These are phyloP conservation scores for Pythium scleroteichum DNA, from an alignment of 352 stramenopile species.

Conservation along the genomic window DNA sequence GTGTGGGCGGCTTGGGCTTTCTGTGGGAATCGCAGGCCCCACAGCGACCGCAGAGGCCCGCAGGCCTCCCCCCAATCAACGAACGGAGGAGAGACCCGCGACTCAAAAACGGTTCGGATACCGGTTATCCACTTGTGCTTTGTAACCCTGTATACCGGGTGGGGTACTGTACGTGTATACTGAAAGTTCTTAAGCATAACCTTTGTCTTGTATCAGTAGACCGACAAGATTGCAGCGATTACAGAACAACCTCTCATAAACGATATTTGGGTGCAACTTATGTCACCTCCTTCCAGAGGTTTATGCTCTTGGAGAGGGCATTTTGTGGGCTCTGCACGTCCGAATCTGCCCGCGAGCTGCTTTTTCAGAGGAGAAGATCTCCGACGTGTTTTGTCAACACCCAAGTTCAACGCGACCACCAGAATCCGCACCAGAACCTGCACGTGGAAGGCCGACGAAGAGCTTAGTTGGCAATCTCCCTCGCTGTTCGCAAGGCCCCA, in stretches of 20 bases:
- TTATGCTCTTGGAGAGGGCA: background rate
- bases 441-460: no score
- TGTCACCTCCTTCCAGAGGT: background rate
- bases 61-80: slow-evolving; percentile 27
- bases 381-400: slow-evolving; percentile 10
- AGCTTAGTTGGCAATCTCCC: no score
- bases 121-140: no score
- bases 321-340: slow-evolving; percentile 24
- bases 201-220: background rate
- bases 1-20: slow-evolving; percentile 17
- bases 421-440: slow-evolving; percentile 4
- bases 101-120: background rate
- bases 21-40: slow-evolving; percentile 12
- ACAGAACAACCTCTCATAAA: no score
- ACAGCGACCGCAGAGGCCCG: background rate
- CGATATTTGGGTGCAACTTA: no score
- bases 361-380: slow-evolving; percentile 6
- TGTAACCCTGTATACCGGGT: no score
- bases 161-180: background rate
- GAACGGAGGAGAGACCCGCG: slow-evolving; percentile 4
- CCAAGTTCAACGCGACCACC: slow-evolving; percentile 25
- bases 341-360: slow-evolving; percentile 9
- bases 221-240: no score
- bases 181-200: background rate
- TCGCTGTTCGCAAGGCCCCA: background rate